Conservation (phyloP, 208 protist species). For the Jaenimonas drosophilae region DNA sequence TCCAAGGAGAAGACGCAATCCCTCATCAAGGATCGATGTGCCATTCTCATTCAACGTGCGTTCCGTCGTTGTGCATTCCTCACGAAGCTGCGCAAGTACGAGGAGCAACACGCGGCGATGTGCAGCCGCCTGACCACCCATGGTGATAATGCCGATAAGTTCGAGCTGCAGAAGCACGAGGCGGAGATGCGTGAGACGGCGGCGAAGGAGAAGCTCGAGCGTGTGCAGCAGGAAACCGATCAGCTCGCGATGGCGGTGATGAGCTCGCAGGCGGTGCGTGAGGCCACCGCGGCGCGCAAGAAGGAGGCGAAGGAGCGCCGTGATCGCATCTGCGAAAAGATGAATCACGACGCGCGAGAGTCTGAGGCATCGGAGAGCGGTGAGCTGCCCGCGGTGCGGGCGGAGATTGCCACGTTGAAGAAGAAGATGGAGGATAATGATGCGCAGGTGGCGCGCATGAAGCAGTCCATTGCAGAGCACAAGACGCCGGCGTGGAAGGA, state of each 20-base stretch:
- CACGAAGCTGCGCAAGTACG: constrained; percentile 28
- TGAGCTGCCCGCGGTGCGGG: constrained; percentile 7
- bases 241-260: constrained; percentile 12
- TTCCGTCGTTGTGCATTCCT: constrained; percentile 17
- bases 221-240: constrained; percentile 10
- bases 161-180: constrained; percentile 16
- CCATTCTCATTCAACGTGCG: constrained; percentile 50
- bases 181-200: constrained; percentile 17
- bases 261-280: constrained; percentile 8
- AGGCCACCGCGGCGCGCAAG: constrained; percentile 10
- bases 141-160: constrained; percentile 7
- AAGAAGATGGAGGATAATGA: constrained; percentile 6
- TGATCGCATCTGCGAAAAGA: constrained; percentile 11
- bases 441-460: constrained; percentile 26
- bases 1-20: constrained; percentile 9
- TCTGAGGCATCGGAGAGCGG: no score
- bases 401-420: constrained; percentile 9
- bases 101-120: constrained; percentile 28
- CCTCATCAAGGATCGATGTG: constrained; percentile 23
- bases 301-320: constrained; percentile 19
- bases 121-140: constrained; percentile 1
- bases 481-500: constrained; percentile 15
- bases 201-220: constrained; percentile 11
- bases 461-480: constrained; percentile 20
- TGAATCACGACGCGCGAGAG: constrained; percentile 24